Evolutionary conservation across 2,329 filamentous ascomycete genomes (phyloP).

Genomic region (Bipolaris oryzae): DNA sequence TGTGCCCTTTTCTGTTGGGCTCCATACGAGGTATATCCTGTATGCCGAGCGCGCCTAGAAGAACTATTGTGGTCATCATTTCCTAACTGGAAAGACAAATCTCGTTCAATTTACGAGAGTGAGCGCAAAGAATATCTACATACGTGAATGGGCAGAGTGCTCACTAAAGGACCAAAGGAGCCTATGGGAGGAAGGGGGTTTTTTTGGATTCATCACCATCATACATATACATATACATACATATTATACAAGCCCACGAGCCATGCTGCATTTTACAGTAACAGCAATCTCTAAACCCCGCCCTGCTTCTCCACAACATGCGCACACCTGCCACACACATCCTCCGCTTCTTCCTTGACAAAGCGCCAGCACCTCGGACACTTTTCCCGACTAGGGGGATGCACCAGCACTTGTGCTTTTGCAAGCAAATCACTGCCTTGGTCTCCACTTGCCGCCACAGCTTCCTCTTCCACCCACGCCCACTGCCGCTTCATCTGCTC

Average conservation of each 20-base stretch:
- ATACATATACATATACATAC: neutral
- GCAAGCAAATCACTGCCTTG: conserved; percentile 10
- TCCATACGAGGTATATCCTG: neutral
- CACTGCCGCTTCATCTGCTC: conserved; percentile 13
- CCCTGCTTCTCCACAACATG: conserved; percentile 58
- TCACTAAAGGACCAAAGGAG: neutral
- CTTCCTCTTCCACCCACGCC: conserved; percentile 27
- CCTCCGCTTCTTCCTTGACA: conserved; percentile 68
- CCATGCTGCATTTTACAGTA: neutral
- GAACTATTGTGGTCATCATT: neutral
- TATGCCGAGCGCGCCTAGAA: neutral
- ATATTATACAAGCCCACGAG: neutral
- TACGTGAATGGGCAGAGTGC: neutral
- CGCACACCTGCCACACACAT: conserved; percentile 75
- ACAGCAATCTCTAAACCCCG: neutral
- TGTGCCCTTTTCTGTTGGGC: neutral
- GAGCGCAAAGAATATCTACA: neutral
- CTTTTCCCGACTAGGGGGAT: conserved; percentile 65
- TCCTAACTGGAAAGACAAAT: neutral
- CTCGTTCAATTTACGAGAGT: neutral
- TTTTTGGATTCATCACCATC: neutral
- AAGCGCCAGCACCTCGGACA: conserved; percentile 92
- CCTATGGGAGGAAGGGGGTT: no score
- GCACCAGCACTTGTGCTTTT: conserved; percentile 37
- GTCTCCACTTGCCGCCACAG: conserved; percentile 34